These are phyloP conservation scores for Peronospora farinosa DNA, from an alignment of 352 stramenopile genomes.

Conservation along the genomic window DNA sequence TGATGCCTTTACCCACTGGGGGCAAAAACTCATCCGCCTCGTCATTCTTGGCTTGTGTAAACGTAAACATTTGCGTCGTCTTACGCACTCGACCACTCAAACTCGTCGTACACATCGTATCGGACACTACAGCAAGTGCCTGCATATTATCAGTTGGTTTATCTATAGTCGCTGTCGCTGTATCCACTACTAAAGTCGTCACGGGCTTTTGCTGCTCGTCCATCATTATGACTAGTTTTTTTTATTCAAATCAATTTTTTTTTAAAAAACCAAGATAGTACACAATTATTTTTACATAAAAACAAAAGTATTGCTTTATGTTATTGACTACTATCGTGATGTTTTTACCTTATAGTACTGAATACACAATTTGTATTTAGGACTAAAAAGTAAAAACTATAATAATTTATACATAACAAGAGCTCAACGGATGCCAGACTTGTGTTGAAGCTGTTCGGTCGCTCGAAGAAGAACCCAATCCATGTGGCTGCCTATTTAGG, in stretches of 20 bases:
- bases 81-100: constrained; percentile 48
- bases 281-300: no score
- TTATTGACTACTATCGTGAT: no score
- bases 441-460: no score
- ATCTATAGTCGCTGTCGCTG: not conserved
- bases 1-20: constrained; percentile 43
- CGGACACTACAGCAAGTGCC: constrained; percentile 1
- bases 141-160: not conserved
- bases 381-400: no score
- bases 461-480: no score
- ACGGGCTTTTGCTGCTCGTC: constrained; percentile 13
- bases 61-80: constrained; percentile 64
- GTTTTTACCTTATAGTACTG: no score
- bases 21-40: constrained; percentile 60
- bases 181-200: constrained; percentile 10
- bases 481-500: no score
- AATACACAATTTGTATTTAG: no score
- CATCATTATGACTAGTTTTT: constrained; percentile 9
- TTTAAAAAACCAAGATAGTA: no score
- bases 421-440: no score
- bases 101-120: constrained; percentile 23
- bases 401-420: no score
- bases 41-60: constrained; percentile 38
- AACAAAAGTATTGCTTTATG: no score
- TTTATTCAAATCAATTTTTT: not conserved